Evolutionary conservation across 108 stramenopile genomes (phyloP).

Genomic region (Cyclotella atomus): DNA sequence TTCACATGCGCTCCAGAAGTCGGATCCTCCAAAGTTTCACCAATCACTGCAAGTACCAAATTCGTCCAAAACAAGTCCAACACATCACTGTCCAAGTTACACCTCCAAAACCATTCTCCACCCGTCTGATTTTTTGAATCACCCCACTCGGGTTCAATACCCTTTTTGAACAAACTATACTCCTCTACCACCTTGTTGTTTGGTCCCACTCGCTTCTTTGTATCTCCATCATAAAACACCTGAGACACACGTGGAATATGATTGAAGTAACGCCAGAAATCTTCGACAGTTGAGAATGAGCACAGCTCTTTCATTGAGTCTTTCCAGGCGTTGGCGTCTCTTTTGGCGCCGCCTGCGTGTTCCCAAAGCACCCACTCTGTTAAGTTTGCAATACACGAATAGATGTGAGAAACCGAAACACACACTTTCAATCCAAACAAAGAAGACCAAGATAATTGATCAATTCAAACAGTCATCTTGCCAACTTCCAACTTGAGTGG

Average conservation of each 20-base stretch:
- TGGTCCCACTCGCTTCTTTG: constrained; percentile 77
- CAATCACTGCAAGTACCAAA: constrained; percentile 85
- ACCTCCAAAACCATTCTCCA: constrained; percentile 90
- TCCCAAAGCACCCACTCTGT: constrained; percentile 93
- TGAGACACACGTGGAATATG: constrained; percentile 84
- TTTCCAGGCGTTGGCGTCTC: constrained; percentile 80
- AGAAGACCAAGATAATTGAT: background rate
- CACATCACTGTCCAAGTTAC: constrained; percentile 70
- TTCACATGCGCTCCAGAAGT: constrained; percentile 71
- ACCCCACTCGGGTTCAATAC: constrained; percentile 96
- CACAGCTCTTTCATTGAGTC: constrained; percentile 89
- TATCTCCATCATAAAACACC: constrained; percentile 88
- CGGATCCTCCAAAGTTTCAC: constrained; percentile 88
- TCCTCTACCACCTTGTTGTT: constrained; percentile 83
- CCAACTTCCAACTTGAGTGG: too few relatives aligned
- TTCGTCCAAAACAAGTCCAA: constrained; percentile 92
- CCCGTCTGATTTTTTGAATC: constrained; percentile 88
- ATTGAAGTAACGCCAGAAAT: constrained; percentile 92
- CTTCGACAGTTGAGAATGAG: constrained; percentile 85
- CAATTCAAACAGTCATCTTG: too few relatives aligned
- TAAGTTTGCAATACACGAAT: too few relatives aligned
- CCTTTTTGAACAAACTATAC: constrained; percentile 93
- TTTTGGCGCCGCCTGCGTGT: constrained; percentile 65
- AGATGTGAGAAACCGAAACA: background rate
- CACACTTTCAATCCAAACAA: background rate